Evolutionary conservation across 352 stramenopile genomes (phyloP).

Genomic region (Nannochloropsis limnetica): DNA sequence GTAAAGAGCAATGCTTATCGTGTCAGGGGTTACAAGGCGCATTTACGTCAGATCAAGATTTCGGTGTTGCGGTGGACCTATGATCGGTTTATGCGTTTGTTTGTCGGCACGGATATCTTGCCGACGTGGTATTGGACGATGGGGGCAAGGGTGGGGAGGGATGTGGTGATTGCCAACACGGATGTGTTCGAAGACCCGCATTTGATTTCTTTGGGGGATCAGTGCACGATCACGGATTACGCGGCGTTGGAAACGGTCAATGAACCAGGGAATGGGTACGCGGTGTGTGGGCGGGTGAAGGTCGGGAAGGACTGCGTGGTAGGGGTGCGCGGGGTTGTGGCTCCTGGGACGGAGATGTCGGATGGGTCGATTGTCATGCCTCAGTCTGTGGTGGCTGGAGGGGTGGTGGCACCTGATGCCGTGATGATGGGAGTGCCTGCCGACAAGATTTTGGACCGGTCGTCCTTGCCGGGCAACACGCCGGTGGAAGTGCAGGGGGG

Average conservation of each 20-base stretch:
- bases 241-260: background rate
- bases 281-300: background rate
- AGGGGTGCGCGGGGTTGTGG: background rate
- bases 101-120: conserved; percentile 27
- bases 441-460: background rate
- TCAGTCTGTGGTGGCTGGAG: conserved; percentile 14
- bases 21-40: background rate
- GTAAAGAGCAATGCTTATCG: background rate
- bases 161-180: conserved; percentile 23
- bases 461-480: background rate
- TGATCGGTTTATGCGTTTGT: conserved; percentile 20
- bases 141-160: background rate
- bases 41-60: background rate
- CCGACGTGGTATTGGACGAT: conserved; percentile 26
- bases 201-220: conserved; percentile 1
- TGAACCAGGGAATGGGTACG: background rate
- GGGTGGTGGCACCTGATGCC: background rate
- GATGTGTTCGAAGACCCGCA: conserved; percentile 23
- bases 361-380: conserved; percentile 24
- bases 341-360: background rate
- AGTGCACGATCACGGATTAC: background rate
- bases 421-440: conserved; percentile 32
- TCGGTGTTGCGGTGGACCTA: conserved; percentile 2
- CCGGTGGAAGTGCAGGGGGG: background rate
- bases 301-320: conserved; percentile 23